Percentiles rank a stretch among this genome's conserved stretches.
Evolutionary conservation across 2,329 filamentous ascomycete species (phyloP).

Genomic region (Colletotrichum kahawae): DNA sequence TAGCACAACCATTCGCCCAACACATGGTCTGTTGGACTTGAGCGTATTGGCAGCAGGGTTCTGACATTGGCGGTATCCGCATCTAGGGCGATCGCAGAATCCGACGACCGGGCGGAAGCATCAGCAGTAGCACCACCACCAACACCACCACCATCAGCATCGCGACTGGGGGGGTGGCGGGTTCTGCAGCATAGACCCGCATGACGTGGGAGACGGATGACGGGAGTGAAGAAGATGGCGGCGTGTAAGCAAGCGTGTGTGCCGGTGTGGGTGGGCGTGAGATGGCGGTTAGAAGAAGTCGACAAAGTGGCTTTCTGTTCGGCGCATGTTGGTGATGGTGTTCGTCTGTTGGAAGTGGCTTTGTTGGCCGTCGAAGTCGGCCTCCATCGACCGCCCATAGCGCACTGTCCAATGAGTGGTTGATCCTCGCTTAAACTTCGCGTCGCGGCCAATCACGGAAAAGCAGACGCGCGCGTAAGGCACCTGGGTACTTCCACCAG

Average conservation of each 20-base stretch:
- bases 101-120: not conserved
- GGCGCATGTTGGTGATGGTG: not conserved
- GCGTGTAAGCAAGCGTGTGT: not conserved
- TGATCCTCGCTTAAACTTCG: constrained; percentile 6
- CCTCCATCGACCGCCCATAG: not conserved
- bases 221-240: not conserved
- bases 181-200: not conserved
- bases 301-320: not conserved
- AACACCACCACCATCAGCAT: not conserved
- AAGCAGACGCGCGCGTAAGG: constrained; percentile 6
- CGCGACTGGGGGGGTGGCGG: not conserved
- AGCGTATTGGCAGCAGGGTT: not conserved
- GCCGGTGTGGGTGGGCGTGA: constrained; percentile 5
- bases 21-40: not conserved
- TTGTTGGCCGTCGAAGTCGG: not conserved
- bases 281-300: not conserved
- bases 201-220: not conserved
- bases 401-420: not conserved
- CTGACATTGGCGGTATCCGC: not conserved
- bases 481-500: not conserved
- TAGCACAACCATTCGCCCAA: not conserved
- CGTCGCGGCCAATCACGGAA: not conserved
- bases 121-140: not conserved
- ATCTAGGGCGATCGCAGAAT: not conserved
- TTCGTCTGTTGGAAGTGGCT: not conserved